These are phyloP conservation scores for Barbatosphaeria neglecta DNA, from an alignment of 495 filamentous ascomycete genomes.

Conservation along the genomic window DNA sequence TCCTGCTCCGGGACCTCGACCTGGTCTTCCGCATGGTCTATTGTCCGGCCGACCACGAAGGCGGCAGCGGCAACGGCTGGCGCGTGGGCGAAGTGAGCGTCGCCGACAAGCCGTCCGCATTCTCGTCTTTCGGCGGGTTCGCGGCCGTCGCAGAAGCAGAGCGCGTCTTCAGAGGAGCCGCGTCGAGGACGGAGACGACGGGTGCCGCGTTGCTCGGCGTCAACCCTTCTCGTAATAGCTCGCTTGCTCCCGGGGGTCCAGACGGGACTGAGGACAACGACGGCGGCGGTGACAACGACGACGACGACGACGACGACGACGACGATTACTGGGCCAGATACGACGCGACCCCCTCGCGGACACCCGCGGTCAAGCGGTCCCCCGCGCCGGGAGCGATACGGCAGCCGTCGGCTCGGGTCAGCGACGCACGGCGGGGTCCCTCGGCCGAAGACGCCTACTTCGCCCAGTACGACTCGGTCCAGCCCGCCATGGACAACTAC, in stretches of 20 bases:
- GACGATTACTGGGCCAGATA: constrained; percentile 94
- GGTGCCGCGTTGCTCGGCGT: background rate
- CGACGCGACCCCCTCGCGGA: constrained; percentile 69
- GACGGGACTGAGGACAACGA: constrained; percentile 10
- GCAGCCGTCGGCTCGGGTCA: constrained; percentile 17
- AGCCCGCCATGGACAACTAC: constrained; percentile 82
- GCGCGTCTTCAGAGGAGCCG: constrained; percentile 22
- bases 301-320: constrained; percentile 60
- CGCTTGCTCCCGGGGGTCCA: background rate
- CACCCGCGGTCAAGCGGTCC: constrained; percentile 55
- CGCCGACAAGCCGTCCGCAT: constrained; percentile 32
- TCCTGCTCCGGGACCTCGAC: constrained; percentile 42
- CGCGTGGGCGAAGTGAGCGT: constrained; percentile 68
- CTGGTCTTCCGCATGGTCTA: constrained; percentile 42
- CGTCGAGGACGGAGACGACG: constrained; percentile 6
- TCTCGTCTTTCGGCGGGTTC: constrained; percentile 26
- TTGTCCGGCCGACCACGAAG: constrained; percentile 49
- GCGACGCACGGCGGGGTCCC: constrained; percentile 14
- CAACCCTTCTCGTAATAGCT: constrained; percentile 1
- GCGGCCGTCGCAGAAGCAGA: constrained; percentile 32
- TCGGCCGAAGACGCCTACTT: constrained; percentile 68
- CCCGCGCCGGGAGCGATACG: constrained; percentile 39
- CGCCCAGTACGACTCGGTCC: constrained; percentile 76
- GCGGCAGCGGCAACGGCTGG: constrained; percentile 66
- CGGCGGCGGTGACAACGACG: constrained; percentile 1